Conservation (phyloP, 345 rosid species). For the Arabis hirsuta region DNA sequence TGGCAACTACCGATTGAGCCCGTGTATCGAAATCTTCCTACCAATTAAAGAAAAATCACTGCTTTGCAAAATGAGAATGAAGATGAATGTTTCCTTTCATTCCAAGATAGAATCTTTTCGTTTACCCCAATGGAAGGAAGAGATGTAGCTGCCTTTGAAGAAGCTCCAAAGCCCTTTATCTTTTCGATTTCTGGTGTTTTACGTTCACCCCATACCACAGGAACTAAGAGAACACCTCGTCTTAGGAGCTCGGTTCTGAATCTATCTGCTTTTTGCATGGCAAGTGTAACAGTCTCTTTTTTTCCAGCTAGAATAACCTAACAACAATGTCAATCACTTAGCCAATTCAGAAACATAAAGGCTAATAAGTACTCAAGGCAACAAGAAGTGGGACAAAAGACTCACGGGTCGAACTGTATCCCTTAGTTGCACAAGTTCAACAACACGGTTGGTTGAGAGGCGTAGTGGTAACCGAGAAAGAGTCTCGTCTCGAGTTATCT, state of each 20-base stretch:
- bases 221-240: constrained; percentile 89
- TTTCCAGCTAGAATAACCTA: constrained; percentile 92
- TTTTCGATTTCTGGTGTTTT: constrained; percentile 60
- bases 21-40: constrained; percentile 92
- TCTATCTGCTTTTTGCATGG: constrained; percentile 81
- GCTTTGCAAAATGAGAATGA: constrained; percentile 13
- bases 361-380: background rate
- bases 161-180: constrained; percentile 85
- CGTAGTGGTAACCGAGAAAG: constrained; percentile 91
- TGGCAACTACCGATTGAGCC: constrained; percentile 74
- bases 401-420: constrained; percentile 94
- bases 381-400: constrained; percentile 21
- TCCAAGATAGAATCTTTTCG: constrained; percentile 12
- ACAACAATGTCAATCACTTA: constrained; percentile 36
- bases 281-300: constrained; percentile 66
- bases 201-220: constrained; percentile 81
- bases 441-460: constrained; percentile 88
- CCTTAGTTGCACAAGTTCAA: constrained; percentile 93
- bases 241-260: constrained; percentile 86
- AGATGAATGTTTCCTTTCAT: background rate
- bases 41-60: constrained; percentile 15
- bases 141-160: constrained; percentile 60
- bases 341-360: constrained; percentile 2
- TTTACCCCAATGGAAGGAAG: constrained; percentile 93
- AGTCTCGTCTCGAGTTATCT: constrained; percentile 85